phyloP scores from a whole-genome alignment of 169 alveolate genomes.

The Cryptosporidium xiaoi region DNA sequence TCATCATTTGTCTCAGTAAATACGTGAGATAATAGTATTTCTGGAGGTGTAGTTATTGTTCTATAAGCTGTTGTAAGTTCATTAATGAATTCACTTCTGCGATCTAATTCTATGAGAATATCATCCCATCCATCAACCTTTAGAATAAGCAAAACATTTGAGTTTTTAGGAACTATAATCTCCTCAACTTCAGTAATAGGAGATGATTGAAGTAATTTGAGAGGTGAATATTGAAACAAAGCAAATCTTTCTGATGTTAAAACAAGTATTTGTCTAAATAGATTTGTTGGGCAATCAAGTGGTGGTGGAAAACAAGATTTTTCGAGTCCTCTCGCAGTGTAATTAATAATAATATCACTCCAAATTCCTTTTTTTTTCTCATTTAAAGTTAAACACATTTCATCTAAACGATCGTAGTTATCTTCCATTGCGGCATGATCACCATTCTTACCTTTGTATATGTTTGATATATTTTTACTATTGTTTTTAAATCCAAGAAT shows the following conservation, averaged over 20 bases:
- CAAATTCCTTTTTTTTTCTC: slow-evolving; percentile 58
- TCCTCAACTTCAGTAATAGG: slow-evolving; percentile 62
- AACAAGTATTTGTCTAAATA: slow-evolving; percentile 67
- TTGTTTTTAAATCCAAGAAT: slow-evolving; percentile 44
- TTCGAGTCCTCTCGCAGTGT: slow-evolving; percentile 68
- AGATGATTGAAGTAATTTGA: slow-evolving; percentile 57
- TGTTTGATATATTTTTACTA: slow-evolving; percentile 22
- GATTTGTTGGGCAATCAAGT: slow-evolving; percentile 52
- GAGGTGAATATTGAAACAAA: slow-evolving; percentile 54
- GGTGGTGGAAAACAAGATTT: slow-evolving; percentile 75
- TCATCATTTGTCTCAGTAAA: slow-evolving; percentile 2
- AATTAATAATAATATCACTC: slow-evolving; percentile 70
- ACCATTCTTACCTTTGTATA: slow-evolving; percentile 50
- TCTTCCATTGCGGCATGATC: slow-evolving; percentile 75
- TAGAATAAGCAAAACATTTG: slow-evolving; percentile 45
- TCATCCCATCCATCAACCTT: slow-evolving; percentile 74
- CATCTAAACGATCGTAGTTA: slow-evolving; percentile 49
- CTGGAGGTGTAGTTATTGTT: slow-evolving; percentile 69
- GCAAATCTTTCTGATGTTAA: slow-evolving; percentile 72
- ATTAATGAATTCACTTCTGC: slow-evolving; percentile 59
- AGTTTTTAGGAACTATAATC: slow-evolving; percentile 36
- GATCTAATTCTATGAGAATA: slow-evolving; percentile 54
- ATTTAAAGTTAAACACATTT: slow-evolving; percentile 30
- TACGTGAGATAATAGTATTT: slow-evolving; percentile 58
- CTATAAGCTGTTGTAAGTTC: slow-evolving; percentile 48